Conservation (phyloP, 371 early-diverging fungal species). For the Zopfochytrium polystomum region DNA sequence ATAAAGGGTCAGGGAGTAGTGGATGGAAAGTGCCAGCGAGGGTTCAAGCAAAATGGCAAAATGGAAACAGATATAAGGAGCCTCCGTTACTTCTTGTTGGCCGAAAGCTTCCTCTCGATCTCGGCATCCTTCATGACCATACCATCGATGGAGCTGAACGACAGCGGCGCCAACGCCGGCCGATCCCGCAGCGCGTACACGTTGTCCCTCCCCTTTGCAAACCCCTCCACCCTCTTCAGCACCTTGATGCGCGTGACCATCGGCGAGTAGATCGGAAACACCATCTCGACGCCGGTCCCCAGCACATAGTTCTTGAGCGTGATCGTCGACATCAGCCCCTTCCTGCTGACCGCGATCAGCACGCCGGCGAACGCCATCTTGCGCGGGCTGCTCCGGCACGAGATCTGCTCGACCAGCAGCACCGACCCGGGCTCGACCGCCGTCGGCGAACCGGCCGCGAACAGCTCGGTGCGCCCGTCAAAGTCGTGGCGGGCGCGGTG, state of each 20-base stretch:
- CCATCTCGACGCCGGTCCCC: slow-evolving; percentile 48
- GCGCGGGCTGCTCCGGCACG: slow-evolving; percentile 39
- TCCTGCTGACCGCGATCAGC: slow-evolving; percentile 36
- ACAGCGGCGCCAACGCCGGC: slow-evolving; percentile 27
- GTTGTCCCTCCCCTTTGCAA: slow-evolving; percentile 21
- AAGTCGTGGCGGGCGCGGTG: no score
- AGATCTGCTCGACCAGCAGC: slow-evolving; percentile 41
- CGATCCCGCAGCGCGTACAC: slow-evolving; percentile 32
- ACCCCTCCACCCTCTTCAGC: slow-evolving; percentile 35
- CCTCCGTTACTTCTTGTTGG: no score
- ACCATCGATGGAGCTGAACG: slow-evolving; percentile 39
- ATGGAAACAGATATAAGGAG: no score
- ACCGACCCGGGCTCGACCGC: slow-evolving; percentile 47
- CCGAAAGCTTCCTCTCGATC: slow-evolving; percentile 22
- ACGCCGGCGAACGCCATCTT: slow-evolving; percentile 48
- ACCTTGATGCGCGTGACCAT: slow-evolving; percentile 44
- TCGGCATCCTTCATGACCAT: slow-evolving; percentile 39
- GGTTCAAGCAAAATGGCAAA: no score
- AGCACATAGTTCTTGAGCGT: slow-evolving; percentile 42
- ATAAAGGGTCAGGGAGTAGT: no score
- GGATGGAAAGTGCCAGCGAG: no score
- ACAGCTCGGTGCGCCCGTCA: slow-evolving; percentile 36
- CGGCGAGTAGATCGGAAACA: slow-evolving; percentile 46
- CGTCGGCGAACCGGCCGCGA: slow-evolving; percentile 24
- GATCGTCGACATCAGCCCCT: slow-evolving; percentile 42